Percentiles rank a stretch among this genome's conserved stretches.
phyloP scores from a whole-genome alignment of 495 filamentous ascomycete species.

The Sordaria brevicollis region DNA sequence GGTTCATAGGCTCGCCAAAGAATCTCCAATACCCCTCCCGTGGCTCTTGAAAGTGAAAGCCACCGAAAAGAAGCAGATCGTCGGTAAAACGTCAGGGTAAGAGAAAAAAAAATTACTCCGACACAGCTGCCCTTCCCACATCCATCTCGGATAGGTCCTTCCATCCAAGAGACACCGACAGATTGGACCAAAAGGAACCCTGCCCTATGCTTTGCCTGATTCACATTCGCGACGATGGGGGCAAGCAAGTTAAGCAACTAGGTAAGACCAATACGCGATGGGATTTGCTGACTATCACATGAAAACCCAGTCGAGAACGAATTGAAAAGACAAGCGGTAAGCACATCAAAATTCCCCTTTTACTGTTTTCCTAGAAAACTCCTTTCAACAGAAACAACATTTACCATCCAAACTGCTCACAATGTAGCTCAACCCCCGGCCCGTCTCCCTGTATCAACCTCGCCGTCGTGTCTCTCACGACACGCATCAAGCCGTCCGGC shows the following conservation, averaged over 20 bases:
- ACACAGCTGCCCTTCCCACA: not conserved
- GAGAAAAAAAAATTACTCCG: not conserved
- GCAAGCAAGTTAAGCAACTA: too few species aligned
- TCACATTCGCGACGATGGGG: not conserved
- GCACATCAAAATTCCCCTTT: too few species aligned
- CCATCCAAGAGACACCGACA: not conserved
- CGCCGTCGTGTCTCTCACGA: conserved; percentile 41
- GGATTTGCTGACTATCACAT: not conserved
- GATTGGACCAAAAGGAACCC: not conserved
- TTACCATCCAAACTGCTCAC: conserved; percentile 47
- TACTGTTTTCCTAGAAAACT: not conserved
- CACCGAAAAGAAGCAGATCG: not conserved
- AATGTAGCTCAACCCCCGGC: conserved; percentile 42
- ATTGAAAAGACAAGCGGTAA: not conserved
- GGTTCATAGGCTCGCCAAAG: not conserved
- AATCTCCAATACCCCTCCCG: not conserved
- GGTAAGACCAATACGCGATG: not conserved
- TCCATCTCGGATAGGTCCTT: not conserved
- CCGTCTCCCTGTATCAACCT: conserved; percentile 36
- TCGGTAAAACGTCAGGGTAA: too few species aligned
- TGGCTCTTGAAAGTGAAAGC: not conserved
- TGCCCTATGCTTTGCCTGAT: not conserved
- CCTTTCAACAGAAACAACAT: not conserved
- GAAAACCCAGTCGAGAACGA: too few species aligned
- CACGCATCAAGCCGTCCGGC: conserved; percentile 35